Evolutionary conservation across 2,329 filamentous ascomycete genomes (phyloP), one percentile per base, ranked within the genome.

Genomic region (Colletotrichum spinosum): DNA sequence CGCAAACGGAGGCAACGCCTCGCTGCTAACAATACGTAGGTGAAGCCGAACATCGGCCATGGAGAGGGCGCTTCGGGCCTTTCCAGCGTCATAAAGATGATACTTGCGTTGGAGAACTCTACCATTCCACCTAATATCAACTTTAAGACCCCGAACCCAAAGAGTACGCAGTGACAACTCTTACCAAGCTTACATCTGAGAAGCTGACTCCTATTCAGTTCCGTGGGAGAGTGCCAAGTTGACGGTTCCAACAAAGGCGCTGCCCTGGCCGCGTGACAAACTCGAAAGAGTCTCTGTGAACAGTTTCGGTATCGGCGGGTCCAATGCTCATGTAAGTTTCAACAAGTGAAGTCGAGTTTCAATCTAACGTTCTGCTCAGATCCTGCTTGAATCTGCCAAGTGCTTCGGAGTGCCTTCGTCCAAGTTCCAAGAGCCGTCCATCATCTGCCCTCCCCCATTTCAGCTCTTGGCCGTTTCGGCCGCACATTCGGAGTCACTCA

Each of bases 1-100:
- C 4, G 3, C 9, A 6, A 8, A 2, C 7, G 1, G 5, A 37
- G 8, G 6, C 10, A 1, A 7, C 11, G 2, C 4, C 11, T 2
- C 11, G 11, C 13, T 37, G 8, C 2, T 8, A 4, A 8, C 3
- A 6, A 12, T 8, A 0, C 35, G 2, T 8, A 72, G 71, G 68
- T 79, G 34, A 80, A 81, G 66, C 71, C 76, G 6, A 78, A 79
- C 46, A 60, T 81, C 12, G 83, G 83, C 0, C 84, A 86, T 64
- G 69, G 71, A 0, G 83, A 84, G 67, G 78, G 75, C 0, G 80
- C 81, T 0, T 76, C 78, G 1, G 83, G 81, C 0, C 54, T 85
- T 0, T 74, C 75, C 0, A 74, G 74, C 0, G 25, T 85, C 2
- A 76, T 86, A 15, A 86, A 86, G 60, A 72, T 72, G 12, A 70